phyloP scores from a whole-genome alignment of 108 stramenopile genomes.

The Pseudonitzschia pungens region DNA sequence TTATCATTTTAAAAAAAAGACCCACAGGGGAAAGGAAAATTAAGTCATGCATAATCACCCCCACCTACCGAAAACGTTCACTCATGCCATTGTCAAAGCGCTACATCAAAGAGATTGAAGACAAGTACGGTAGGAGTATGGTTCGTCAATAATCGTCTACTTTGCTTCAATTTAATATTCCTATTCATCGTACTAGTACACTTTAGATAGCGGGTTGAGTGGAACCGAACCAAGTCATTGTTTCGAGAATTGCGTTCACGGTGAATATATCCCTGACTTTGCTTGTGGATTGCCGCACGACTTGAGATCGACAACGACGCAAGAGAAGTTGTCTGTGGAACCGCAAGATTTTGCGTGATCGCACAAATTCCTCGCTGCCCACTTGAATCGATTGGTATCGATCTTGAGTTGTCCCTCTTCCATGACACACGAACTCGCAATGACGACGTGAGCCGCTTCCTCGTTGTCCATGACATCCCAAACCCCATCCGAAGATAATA shows the following conservation, averaged over 20 bases:
- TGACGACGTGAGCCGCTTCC: conserved; percentile 82
- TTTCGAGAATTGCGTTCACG: conserved; percentile 1
- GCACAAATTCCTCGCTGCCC: conserved; percentile 73
- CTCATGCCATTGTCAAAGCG: too few relatives aligned
- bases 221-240: neutral
- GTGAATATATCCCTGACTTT: conserved; percentile 42
- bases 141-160: too few relatives aligned
- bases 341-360: conserved; percentile 84
- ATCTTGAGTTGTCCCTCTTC: conserved; percentile 68
- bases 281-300: conserved; percentile 58
- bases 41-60: too few relatives aligned
- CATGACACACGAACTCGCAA: conserved; percentile 83
- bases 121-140: too few relatives aligned
- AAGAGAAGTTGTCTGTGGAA: conserved; percentile 79
- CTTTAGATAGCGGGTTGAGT: neutral
- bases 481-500: conserved; percentile 83
- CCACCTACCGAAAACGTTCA: too few relatives aligned
- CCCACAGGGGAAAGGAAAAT: too few relatives aligned
- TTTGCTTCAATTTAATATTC: too few relatives aligned
- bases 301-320: conserved; percentile 72
- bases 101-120: too few relatives aligned
- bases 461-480: conserved; percentile 90
- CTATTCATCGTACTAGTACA: too few relatives aligned
- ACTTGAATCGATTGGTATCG: conserved; percentile 78
- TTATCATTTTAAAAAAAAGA: too few relatives aligned